phyloP scores from a whole-genome alignment of 106 monocot species.

The Dendrobium chrysotoxum region DNA sequence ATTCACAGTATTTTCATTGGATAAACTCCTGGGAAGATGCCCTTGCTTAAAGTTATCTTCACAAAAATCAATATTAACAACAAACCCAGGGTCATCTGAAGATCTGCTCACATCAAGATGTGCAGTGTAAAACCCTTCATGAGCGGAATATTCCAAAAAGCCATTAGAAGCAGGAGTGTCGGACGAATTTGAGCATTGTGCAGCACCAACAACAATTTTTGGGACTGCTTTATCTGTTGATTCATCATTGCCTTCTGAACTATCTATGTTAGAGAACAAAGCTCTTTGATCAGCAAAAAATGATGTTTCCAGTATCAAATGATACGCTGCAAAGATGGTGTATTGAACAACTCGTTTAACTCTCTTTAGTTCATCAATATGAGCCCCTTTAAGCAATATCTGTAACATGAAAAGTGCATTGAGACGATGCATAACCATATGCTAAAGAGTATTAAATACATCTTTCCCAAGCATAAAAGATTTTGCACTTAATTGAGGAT shows the following conservation, averaged over 20 bases:
- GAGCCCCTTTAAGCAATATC: slow-evolving; percentile 88
- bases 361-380: slow-evolving; percentile 90
- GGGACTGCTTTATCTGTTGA: not conserved
- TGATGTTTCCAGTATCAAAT: slow-evolving; percentile 94
- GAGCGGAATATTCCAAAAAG: slow-evolving; percentile 15
- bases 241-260: slow-evolving; percentile 9
- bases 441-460: not conserved
- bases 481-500: not conserved
- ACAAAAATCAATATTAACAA: slow-evolving; percentile 11
- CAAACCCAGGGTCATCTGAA: not conserved
- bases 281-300: slow-evolving; percentile 94
- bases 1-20: not conserved
- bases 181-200: slow-evolving; percentile 4
- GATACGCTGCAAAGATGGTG: slow-evolving; percentile 96
- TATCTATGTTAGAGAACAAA: slow-evolving; percentile 30
- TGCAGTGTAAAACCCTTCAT: slow-evolving; percentile 4
- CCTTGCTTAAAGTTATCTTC: slow-evolving; percentile 10
- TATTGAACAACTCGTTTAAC: slow-evolving; percentile 78
- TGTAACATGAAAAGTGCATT: slow-evolving; percentile 22
- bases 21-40: not conserved
- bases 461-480: not conserved
- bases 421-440: too few species aligned
- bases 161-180: slow-evolving; percentile 36
- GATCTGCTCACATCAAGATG: slow-evolving; percentile 5
- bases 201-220: not conserved